Evolutionary conservation across 768 basidiomycete species (phyloP).

Genomic region (Rhizopogon roseolus): DNA sequence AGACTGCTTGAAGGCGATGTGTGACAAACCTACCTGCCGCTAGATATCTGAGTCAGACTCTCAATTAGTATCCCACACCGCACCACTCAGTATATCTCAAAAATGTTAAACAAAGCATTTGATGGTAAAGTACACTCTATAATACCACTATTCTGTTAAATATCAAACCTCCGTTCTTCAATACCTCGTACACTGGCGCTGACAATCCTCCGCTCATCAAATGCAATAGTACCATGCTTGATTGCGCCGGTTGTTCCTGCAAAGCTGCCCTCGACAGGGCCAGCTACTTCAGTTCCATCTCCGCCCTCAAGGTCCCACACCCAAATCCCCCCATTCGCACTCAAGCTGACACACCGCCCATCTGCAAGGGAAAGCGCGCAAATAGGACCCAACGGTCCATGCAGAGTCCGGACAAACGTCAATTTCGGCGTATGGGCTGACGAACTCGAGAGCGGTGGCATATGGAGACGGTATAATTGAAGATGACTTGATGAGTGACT

Average conservation of each 20-base stretch:
- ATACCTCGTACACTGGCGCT: conserved; percentile 31
- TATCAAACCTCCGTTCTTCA: conserved; percentile 30
- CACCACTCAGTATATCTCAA: too few species aligned
- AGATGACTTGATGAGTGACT: conserved; percentile 49
- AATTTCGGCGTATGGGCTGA: conserved; percentile 56
- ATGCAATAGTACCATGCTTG: conserved; percentile 45
- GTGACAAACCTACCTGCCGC: too few species aligned
- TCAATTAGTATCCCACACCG: too few species aligned
- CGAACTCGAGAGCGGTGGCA: conserved; percentile 48
- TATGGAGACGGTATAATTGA: conserved; percentile 70
- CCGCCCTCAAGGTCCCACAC: conserved; percentile 80
- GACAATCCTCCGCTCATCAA: conserved; percentile 74
- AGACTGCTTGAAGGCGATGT: too few species aligned
- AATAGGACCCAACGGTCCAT: conserved; percentile 66
- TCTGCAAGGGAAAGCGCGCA: conserved; percentile 70
- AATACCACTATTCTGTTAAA: conserved; percentile 10
- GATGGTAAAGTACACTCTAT: not conserved
- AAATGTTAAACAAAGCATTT: too few species aligned
- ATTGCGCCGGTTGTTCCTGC: conserved; percentile 9
- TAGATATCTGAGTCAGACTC: too few species aligned
- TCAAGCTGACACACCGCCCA: conserved; percentile 76
- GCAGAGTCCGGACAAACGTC: conserved; percentile 64
- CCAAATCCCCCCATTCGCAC: conserved; percentile 71
- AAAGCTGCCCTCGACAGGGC: conserved; percentile 32
- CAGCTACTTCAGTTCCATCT: conserved; percentile 30